Evolutionary conservation across 176 grass and related monocot genomes (phyloP).

Genomic region (Rhynchospora tenuis): DNA sequence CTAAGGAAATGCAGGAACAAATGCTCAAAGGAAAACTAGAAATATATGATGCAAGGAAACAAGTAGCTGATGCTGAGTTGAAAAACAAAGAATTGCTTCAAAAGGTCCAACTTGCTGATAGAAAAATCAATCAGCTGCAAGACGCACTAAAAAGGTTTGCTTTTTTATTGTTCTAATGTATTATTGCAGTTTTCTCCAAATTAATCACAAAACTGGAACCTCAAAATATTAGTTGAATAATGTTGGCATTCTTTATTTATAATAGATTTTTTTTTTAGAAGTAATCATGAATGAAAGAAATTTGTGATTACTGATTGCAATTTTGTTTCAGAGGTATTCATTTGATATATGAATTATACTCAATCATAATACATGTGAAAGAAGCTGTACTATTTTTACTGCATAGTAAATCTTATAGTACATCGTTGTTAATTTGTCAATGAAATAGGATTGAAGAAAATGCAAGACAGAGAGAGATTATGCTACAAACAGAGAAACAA

Average conservation of each 20-base stretch:
- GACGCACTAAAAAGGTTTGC: slow-evolving; percentile 9
- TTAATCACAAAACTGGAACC: not conserved
- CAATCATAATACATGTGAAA: not conserved
- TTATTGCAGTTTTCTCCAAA: not conserved
- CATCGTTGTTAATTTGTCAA: not conserved
- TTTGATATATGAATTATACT: not conserved
- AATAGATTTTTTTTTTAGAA: not conserved
- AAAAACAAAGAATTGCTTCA: slow-evolving; percentile 14
- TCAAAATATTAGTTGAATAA: not conserved
- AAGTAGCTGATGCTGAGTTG: slow-evolving; percentile 10
- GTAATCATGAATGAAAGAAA: not conserved
- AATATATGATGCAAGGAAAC: slow-evolving; percentile 20
- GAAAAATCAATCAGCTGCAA: slow-evolving; percentile 14
- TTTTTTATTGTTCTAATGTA: not conserved
- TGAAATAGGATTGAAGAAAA: slow-evolving; percentile 22
- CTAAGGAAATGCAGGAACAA: slow-evolving; percentile 22
- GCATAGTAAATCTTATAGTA: not conserved
- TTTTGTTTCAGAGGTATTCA: not conserved
- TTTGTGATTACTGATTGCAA: not conserved
- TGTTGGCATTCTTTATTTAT: not conserved
- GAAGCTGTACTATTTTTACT: not conserved
- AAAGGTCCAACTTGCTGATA: slow-evolving; percentile 14
- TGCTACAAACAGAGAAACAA: slow-evolving; percentile 53
- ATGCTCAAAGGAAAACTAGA: slow-evolving; percentile 18
- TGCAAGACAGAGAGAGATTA: slow-evolving; percentile 40